Conservation (phyloP, 768 basidiomycete genomes). For the Trametes elegans region DNA sequence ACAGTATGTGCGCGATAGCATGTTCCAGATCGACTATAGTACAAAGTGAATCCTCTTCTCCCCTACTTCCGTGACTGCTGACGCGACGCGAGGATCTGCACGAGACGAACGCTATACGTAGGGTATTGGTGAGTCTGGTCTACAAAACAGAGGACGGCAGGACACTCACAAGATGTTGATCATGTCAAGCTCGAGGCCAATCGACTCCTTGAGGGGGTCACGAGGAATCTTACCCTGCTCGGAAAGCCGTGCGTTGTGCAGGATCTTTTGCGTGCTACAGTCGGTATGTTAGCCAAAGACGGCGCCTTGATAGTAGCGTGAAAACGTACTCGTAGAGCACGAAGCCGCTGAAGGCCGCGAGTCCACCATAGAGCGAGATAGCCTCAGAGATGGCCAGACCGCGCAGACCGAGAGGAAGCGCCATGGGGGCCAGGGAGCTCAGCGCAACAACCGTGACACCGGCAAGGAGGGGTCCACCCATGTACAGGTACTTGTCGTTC, state of each 20-base stretch:
- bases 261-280: conserved; percentile 78
- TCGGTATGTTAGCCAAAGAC: conserved; percentile 7
- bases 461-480: conserved; percentile 86
- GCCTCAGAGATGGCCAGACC: conserved; percentile 73
- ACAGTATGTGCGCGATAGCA: background rate
- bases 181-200: conserved; percentile 80
- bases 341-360: conserved; percentile 85
- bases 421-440: conserved; percentile 84
- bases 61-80: conserved; percentile 55
- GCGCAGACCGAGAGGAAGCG: conserved; percentile 80
- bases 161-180: conserved; percentile 80
- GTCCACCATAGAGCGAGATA: conserved; percentile 82
- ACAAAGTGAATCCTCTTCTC: background rate
- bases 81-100: conserved; percentile 75
- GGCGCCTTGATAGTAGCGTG: too few relatives aligned
- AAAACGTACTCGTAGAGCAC: conserved; percentile 77
- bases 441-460: conserved; percentile 88
- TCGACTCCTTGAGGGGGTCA: conserved; percentile 78
- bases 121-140: background rate
- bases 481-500: conserved; percentile 80
- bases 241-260: conserved; percentile 71
- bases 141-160: background rate
- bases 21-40: background rate
- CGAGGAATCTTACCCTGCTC: conserved; percentile 62
- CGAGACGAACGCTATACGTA: conserved; percentile 64